phyloP scores from a whole-genome alignment of 768 basidiomycete genomes.

The Strobilomyces dryophilus region DNA sequence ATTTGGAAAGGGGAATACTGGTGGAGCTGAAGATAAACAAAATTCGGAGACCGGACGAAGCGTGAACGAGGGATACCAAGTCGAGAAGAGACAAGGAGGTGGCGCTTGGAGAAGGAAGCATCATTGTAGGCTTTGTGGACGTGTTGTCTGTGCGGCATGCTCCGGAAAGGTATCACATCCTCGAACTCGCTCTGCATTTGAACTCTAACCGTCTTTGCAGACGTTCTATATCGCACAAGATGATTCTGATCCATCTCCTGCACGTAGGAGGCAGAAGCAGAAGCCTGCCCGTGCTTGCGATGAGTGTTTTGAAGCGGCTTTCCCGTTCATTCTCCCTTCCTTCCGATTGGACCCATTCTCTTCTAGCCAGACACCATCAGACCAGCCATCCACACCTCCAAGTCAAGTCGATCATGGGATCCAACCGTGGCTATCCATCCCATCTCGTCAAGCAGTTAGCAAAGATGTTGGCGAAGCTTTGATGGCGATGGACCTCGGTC shows the following conservation, averaged over 20 bases:
- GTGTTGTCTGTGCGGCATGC: conserved; percentile 83
- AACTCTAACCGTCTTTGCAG: conserved; percentile 36
- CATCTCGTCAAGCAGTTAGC: conserved; percentile 15
- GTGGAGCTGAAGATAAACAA: conserved; percentile 10
- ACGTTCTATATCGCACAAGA: conserved; percentile 69
- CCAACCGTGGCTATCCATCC: conserved; percentile 30
- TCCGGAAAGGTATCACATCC: conserved; percentile 57
- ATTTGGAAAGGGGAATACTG: conserved; percentile 37
- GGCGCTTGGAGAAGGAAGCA: conserved; percentile 58
- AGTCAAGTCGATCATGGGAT: conserved; percentile 16
- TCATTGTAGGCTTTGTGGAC: conserved; percentile 82
- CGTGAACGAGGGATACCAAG: conserved; percentile 2
- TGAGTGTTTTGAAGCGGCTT: conserved; percentile 82
- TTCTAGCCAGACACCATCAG: conserved; percentile 8
- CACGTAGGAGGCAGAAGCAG: conserved; percentile 39
- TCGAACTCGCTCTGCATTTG: background rate
- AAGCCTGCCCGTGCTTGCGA: conserved; percentile 81
- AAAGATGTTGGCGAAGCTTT: conserved; percentile 27
- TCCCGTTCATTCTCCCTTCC: conserved; percentile 44
- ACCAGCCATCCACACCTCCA: conserved; percentile 20
- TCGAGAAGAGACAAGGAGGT: conserved; percentile 9
- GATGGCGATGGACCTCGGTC: conserved; percentile 38
- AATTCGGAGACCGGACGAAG: conserved; percentile 10
- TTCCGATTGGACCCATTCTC: conserved; percentile 2
- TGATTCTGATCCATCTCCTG: conserved; percentile 35